These are phyloP conservation scores for Colletotrichum phormii DNA, from an alignment of 2,329 filamentous ascomycete species.

Conservation along the genomic window DNA sequence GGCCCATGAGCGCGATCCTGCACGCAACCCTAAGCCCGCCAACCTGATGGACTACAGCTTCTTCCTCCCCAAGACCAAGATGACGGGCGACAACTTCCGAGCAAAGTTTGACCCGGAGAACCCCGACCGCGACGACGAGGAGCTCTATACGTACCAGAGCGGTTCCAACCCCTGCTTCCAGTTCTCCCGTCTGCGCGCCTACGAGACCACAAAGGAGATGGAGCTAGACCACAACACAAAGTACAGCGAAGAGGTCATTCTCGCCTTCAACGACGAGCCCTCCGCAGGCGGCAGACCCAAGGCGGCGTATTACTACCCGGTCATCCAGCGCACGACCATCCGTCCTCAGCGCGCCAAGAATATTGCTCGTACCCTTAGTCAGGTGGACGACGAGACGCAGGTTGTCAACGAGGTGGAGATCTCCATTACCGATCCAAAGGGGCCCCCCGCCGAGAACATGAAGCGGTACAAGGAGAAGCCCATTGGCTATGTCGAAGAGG, in stretches of 20 bases:
- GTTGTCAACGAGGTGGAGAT: constrained; percentile 68
- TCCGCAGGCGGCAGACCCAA: constrained; percentile 56
- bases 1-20: constrained; percentile 67
- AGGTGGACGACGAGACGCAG: constrained; percentile 59
- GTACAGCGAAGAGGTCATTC: constrained; percentile 72
- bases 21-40: constrained; percentile 65
- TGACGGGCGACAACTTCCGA: constrained; percentile 66
- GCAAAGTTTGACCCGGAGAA: constrained; percentile 70
- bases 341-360: constrained; percentile 73
- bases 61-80: constrained; percentile 65
- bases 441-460: constrained; percentile 64
- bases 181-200: constrained; percentile 71
- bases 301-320: constrained; percentile 75
- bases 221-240: constrained; percentile 69
- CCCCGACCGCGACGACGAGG: constrained; percentile 63
- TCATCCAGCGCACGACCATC: constrained; percentile 73
- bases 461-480: constrained; percentile 64
- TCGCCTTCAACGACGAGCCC: constrained; percentile 66
- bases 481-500: constrained; percentile 58
- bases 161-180: constrained; percentile 64
- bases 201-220: constrained; percentile 71
- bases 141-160: constrained; percentile 65
- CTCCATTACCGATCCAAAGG: constrained; percentile 65
- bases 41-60: constrained; percentile 75
- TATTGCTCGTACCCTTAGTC: constrained; percentile 65